Evolutionary conservation across 2,329 filamentous ascomycete genomes (phyloP).

Genomic region (Colletotrichum magnum): DNA sequence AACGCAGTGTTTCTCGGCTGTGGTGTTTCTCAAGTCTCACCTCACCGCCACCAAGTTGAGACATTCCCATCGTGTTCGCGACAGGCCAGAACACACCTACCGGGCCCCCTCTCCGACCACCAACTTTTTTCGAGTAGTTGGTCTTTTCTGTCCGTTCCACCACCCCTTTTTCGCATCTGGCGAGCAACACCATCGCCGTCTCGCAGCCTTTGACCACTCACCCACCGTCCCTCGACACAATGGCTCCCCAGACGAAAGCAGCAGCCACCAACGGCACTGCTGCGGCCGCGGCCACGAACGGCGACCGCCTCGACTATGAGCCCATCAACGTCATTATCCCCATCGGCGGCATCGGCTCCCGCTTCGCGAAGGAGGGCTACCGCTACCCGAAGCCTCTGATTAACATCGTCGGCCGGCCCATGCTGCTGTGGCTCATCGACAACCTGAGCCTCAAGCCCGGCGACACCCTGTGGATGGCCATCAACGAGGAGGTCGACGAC

Average conservation of each 20-base stretch:
- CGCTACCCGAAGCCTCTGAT: conserved; percentile 50
- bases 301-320: conserved; percentile 33
- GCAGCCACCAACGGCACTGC: conserved; percentile 30
- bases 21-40: conserved; percentile 21
- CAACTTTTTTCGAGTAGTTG: background rate
- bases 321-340: conserved; percentile 51
- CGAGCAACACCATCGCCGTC: background rate
- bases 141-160: background rate
- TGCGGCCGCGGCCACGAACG: conserved; percentile 13
- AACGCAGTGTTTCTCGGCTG: conserved; percentile 12
- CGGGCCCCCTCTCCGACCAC: background rate
- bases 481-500: conserved; percentile 49
- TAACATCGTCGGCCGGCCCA: conserved; percentile 50
- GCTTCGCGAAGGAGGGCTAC: conserved; percentile 49
- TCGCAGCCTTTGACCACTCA: conserved; percentile 4
- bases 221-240: conserved; percentile 4
- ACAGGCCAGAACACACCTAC: conserved; percentile 4
- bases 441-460: conserved; percentile 44
- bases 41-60: conserved; percentile 29
- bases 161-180: conserved; percentile 9
- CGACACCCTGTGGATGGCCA: conserved; percentile 49
- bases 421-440: conserved; percentile 50
- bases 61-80: conserved; percentile 26
- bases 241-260: conserved; percentile 31
- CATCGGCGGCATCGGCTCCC: conserved; percentile 49